These are phyloP conservation scores for Peniophora sp. DNA, from an alignment of 1,284 basidiomycete species.

Conservation along the genomic window DNA sequence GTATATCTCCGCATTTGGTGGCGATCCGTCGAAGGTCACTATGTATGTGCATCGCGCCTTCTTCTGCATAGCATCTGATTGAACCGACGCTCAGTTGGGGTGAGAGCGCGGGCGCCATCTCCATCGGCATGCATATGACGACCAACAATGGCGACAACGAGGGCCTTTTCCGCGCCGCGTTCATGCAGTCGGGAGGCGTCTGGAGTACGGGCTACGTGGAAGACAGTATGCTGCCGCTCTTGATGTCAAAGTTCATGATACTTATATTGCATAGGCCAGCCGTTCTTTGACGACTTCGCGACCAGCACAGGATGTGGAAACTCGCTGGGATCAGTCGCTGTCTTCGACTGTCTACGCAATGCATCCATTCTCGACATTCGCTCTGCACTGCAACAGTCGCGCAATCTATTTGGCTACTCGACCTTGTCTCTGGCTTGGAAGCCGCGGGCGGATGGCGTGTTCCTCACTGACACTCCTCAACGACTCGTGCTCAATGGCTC, in stretches of 20 bases:
- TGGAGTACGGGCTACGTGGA: conserved; percentile 18
- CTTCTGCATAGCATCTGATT: not conserved
- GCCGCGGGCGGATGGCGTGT: conserved; percentile 37
- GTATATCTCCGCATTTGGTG: conserved; percentile 57
- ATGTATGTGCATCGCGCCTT: conserved; percentile 28
- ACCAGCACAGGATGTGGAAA: not conserved
- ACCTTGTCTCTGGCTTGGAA: conserved; percentile 33
- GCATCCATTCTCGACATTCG: conserved; percentile 16
- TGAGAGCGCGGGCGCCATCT: conserved; percentile 32
- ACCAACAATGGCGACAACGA: conserved; percentile 21
- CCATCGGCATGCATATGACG: conserved; percentile 23
- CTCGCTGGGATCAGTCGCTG: conserved; percentile 19
- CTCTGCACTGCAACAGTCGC: conserved; percentile 5
- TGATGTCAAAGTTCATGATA: not conserved
- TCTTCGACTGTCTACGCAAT: conserved; percentile 32
- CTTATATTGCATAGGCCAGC: not conserved
- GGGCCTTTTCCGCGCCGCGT: conserved; percentile 25
- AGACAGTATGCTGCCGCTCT: not conserved
- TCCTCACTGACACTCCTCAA: conserved; percentile 18
- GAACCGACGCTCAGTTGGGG: conserved; percentile 30
- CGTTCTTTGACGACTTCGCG: conserved; percentile 23
- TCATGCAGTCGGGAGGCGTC: conserved; percentile 29
- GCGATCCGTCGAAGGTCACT: conserved; percentile 50
- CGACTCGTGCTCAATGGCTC: conserved; percentile 14
- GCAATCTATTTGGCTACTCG: not conserved